Base-by-base conservation (phyloP, 306 rosid species). In the Cotoneaster glaucophyllus region DNA sequence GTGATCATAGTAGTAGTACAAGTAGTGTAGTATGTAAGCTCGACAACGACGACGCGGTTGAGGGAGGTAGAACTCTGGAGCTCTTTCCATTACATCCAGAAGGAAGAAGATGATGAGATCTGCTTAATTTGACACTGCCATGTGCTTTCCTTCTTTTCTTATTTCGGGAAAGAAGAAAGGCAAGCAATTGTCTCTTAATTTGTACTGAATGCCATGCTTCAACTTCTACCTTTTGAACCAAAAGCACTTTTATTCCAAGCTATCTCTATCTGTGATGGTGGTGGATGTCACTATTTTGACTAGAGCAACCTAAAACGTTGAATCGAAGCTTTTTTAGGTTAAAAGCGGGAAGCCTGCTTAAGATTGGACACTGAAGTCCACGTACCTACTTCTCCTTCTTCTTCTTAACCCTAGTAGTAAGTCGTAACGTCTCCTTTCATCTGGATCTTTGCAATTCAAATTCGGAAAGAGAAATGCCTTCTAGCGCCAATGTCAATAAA, bases 1-100 rank as follows among this genome's bases (percentile, higher is more conserved):
- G 31, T 11, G 63, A 28, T 18, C 67, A 89, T 63, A 78, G 69
- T 18, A 70, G 59, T 79, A 53, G 43, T 67, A 9, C 37, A 4
- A 64, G 70, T 70, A 43, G 68, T 59, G 67, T 73, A 8, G 64
- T 43, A 58, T 43, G 59, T 26, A 70, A 69, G 50, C 52, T 28
- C 22, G 70, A 66, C 69, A 18, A 22, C 4, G 66, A 81, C 65
- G 70, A 73, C 61, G 81, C 81, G 54, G 87, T 83, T 19, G 91
- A 85, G 32, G 93, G 86, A 64, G 85, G 86, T 64, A 87, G 84
- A 84, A 93, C 97, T 74, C 83, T 93, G 81, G 92, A 93, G 88
- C 93, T 93, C 63, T 93, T 93, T 81, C 98, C 98, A 41, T 79
- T 93, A 77, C 97, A 88, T 82, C 98, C 98, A 26, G 98, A 93